These are phyloP conservation scores for Gaeumannomyces tritici DNA, from an alignment of 2,329 filamentous ascomycete genomes.

Conservation along the genomic window DNA sequence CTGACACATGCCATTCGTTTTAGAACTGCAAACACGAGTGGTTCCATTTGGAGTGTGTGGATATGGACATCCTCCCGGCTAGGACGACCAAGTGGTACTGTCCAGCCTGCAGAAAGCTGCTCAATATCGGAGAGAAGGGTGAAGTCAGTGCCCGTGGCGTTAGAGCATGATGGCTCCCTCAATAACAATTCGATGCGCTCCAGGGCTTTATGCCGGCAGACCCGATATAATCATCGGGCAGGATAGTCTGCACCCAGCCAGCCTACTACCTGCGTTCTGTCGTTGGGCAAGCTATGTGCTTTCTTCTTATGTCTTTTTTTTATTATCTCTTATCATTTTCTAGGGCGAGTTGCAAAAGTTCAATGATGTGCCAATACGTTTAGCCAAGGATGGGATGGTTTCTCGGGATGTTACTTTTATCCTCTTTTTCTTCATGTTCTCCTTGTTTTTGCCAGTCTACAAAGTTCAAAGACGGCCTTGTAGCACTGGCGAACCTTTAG, in stretches of 20 bases:
- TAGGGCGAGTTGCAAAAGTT: not conserved
- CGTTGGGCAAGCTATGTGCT: not conserved
- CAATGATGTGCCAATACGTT: not conserved
- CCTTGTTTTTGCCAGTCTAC: not conserved
- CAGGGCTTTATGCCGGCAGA: not conserved
- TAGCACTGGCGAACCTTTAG: too few species aligned
- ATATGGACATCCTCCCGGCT: conserved; percentile 55
- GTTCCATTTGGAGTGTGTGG: conserved; percentile 77
- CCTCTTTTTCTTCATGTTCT: not conserved
- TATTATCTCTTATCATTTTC: not conserved
- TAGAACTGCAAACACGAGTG: conserved; percentile 69
- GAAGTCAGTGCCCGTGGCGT: conserved; percentile 51
- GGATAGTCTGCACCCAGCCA: not conserved
- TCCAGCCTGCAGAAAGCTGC: conserved; percentile 57
- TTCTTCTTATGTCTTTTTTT: not conserved
- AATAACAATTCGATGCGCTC: not conserved
- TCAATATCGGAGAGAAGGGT: conserved; percentile 54
- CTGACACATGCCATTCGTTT: conserved; percentile 11
- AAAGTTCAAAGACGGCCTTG: not conserved
- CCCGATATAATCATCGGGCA: not conserved
- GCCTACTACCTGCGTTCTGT: not conserved
- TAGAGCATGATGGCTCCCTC: conserved; percentile 24
- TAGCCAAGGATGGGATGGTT: not conserved
- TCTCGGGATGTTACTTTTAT: not conserved
- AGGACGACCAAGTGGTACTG: conserved; percentile 79